phyloP scores from a whole-genome alignment of 768 basidiomycete genomes.

The Thelephora ganbajun region DNA sequence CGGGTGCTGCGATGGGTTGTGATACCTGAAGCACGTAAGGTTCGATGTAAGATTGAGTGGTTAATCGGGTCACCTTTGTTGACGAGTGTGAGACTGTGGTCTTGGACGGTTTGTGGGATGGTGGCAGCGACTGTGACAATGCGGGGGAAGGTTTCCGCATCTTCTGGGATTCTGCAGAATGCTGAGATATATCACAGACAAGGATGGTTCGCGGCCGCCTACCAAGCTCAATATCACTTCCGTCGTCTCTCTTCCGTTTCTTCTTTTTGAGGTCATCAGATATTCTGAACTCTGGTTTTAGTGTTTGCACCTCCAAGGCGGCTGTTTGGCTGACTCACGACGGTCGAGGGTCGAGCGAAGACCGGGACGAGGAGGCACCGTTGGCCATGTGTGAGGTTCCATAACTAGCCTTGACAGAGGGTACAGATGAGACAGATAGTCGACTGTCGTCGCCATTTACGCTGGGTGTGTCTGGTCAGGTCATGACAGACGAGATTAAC shows the following conservation, averaged over 20 bases:
- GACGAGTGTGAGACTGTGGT: constrained; percentile 24
- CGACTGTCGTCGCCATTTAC: constrained; percentile 33
- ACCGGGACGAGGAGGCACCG: constrained; percentile 30
- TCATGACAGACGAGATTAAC: constrained; percentile 2
- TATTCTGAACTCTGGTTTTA: constrained; percentile 11
- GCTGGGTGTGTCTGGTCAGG: constrained; percentile 29
- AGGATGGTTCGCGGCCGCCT: constrained; percentile 8
- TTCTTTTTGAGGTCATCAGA: constrained; percentile 53
- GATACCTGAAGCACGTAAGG: constrained; percentile 1
- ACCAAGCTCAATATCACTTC: constrained; percentile 60
- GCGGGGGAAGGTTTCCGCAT: constrained; percentile 43
- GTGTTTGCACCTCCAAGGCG: neutral
- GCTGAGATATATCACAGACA: constrained; percentile 2
- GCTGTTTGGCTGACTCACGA: constrained; percentile 26
- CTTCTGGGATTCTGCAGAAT: constrained; percentile 27
- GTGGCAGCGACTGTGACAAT: constrained; percentile 21
- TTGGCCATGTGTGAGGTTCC: neutral
- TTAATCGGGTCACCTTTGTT: constrained; percentile 30
- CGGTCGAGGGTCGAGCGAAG: constrained; percentile 50
- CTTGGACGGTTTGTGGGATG: constrained; percentile 38
- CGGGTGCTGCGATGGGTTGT: constrained; percentile 29
- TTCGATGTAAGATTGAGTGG: neutral
- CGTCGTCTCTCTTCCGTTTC: constrained; percentile 69
- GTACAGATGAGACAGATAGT: constrained; percentile 12
- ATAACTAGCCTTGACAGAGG: constrained; percentile 1